Evolutionary conservation across 768 basidiomycete genomes (phyloP).

Genomic region (Xerocomellus amylosporus): DNA sequence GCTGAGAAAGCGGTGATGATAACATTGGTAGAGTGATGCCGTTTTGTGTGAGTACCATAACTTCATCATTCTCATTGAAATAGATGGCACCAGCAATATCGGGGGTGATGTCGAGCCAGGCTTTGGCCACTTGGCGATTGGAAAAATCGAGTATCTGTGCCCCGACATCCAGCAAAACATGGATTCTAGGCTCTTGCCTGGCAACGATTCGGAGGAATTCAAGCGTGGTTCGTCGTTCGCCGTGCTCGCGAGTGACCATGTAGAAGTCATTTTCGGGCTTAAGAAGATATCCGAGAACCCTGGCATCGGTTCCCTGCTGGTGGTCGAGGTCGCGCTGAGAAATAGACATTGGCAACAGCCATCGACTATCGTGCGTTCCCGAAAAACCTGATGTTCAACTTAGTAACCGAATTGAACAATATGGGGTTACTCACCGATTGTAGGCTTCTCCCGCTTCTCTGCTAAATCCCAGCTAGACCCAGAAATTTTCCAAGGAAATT

Average conservation of each 20-base stretch:
- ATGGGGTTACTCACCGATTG: neutral
- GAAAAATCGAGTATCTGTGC: constrained; percentile 51
- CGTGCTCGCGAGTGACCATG: neutral
- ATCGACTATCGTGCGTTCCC: constrained; percentile 38
- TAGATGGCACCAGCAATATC: constrained; percentile 24
- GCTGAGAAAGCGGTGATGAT: constrained; percentile 28
- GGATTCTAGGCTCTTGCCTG: constrained; percentile 33
- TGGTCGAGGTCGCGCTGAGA: constrained; percentile 22
- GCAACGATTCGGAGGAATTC: constrained; percentile 29
- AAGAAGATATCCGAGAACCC: constrained; percentile 28
- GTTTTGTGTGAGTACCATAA: constrained; percentile 24
- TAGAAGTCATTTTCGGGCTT: constrained; percentile 18
- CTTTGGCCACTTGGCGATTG: constrained; percentile 38
- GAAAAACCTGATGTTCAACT: constrained; percentile 31
- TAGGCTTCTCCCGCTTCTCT: constrained; percentile 7
- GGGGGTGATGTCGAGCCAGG: constrained; percentile 37
- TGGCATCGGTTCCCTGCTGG: constrained; percentile 42
- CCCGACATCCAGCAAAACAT: constrained; percentile 51
- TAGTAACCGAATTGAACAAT: neutral
- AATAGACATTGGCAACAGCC: constrained; percentile 35
- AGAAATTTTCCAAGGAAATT: constrained; percentile 30
- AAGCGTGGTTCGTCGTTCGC: neutral
- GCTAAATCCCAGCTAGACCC: constrained; percentile 38
- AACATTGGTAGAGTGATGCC: constrained; percentile 18
- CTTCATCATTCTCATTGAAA: constrained; percentile 29